These are phyloP conservation scores for Diaporthe amygdali DNA, from an alignment of 2,329 filamentous ascomycete species.

Conservation along the genomic window DNA sequence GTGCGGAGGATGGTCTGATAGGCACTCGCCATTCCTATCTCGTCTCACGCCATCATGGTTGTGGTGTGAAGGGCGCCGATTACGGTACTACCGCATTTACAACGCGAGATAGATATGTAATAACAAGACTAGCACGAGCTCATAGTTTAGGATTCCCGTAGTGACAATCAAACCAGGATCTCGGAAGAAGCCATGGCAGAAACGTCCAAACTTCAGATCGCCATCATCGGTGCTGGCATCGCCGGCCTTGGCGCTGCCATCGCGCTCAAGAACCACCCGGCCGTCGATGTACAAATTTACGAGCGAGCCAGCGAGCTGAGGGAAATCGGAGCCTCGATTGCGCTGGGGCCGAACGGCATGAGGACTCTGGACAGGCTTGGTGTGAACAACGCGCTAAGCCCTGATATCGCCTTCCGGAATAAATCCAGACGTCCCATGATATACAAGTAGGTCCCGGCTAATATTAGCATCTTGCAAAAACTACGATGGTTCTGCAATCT, in stretches of 20 bases:
- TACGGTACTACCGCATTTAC: background rate
- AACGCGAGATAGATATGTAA: background rate
- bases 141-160: too few species aligned
- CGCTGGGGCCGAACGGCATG: constrained; percentile 58
- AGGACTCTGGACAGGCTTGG: constrained; percentile 56
- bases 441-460: constrained; percentile 40
- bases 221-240: constrained; percentile 56
- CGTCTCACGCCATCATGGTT: constrained; percentile 12
- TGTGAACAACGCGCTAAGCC: constrained; percentile 48
- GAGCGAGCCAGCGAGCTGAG: constrained; percentile 51
- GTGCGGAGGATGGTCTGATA: background rate
- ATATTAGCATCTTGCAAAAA: background rate
- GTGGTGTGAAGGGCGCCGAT: constrained; percentile 2
- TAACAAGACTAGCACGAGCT: background rate
- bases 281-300: constrained; percentile 53
- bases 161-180: background rate
- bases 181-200: background rate
- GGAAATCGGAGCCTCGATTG: constrained; percentile 54
- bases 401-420: constrained; percentile 45
- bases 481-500: background rate
- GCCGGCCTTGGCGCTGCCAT: constrained; percentile 54
- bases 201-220: constrained; percentile 39
- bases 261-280: constrained; percentile 38
- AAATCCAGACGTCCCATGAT: constrained; percentile 49
- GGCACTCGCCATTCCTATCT: constrained; percentile 2